Evolutionary conservation across 495 filamentous ascomycete species (phyloP), one percentile per base, ranked within the genome.

Genomic region (Talaromyces nanjingensis): DNA sequence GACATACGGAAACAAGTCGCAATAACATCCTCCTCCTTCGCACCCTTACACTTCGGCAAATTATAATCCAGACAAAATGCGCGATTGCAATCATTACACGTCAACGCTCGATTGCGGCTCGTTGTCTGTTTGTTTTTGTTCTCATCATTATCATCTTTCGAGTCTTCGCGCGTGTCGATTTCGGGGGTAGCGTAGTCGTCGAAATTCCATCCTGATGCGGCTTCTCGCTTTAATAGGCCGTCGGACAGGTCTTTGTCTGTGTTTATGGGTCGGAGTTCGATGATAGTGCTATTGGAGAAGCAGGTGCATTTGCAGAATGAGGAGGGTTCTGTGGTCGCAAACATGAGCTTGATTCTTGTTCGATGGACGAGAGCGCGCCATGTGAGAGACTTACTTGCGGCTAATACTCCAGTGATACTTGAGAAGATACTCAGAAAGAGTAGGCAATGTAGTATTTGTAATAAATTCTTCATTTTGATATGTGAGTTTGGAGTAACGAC

Each of bases 251-350:
- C 68, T 0, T 33, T 57, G 27, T 31, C 31, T 25, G 79, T 76
- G 68, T 84, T 79, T 54, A 93, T 85, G 14, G 63, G 84, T 76
- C 63, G 31, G 4, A 64, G 42, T 52, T 64, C 63, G 71, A 98
- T 96, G 65, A 98, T 92, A 63, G 90, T 96, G 79, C 86, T 91
- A 78, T 97, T 96, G 61, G 85, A 84, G 79, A 89, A 89, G 78
- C 94, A 98, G 63, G 89, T 96, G 76, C 94, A 98, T 88, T 97
- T 98, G 86, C 94, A 98, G 79, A 97, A 98, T 37, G 91, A 90
- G 24, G 89, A 89, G 18, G 91, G 78, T n/a, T 73, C 78, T 81
- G 27, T 25, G 8, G 11, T 37, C 16, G 31, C 16, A 6, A 24
- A 3, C 0, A 60, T 34, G 12, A 39, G 58, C 11, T 3, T 18